A percentile compares a stretch with the other conserved stretches of the same genome.
Conservation (phyloP, 352 stramenopile species). For the Discostella stelligera region DNA sequence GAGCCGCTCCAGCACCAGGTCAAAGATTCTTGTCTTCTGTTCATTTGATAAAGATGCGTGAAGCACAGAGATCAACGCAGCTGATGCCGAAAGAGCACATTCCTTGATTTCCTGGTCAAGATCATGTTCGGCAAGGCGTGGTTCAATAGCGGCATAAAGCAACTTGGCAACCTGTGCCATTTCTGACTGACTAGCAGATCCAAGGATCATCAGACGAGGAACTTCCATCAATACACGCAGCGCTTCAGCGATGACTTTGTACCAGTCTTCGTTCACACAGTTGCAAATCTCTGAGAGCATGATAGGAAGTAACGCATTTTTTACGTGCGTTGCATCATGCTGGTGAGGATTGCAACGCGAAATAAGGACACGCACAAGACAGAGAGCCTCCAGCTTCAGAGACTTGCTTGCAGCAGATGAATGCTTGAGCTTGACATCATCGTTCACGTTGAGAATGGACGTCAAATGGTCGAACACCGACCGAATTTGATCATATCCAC, state of each 20-base stretch:
- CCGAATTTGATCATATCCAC: slow-evolving; percentile 66
- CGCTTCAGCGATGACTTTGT: slow-evolving; percentile 96
- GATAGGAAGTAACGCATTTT: slow-evolving; percentile 80
- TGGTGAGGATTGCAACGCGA: slow-evolving; percentile 71
- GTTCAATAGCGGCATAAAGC: slow-evolving; percentile 91
- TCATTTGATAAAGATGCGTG: slow-evolving; percentile 85
- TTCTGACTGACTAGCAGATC: slow-evolving; percentile 50
- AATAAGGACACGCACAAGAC: slow-evolving; percentile 91
- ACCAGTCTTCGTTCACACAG: slow-evolving; percentile 94
- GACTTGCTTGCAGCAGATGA: slow-evolving; percentile 84
- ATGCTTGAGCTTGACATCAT: slow-evolving; percentile 41
- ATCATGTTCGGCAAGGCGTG: slow-evolving; percentile 92
- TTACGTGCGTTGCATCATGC: slow-evolving; percentile 85
- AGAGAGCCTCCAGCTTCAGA: slow-evolving; percentile 93
- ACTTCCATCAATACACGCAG: slow-evolving; percentile 91
- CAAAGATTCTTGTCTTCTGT: slow-evolving; percentile 86
- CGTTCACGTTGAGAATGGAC: slow-evolving; percentile 83
- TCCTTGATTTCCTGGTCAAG: slow-evolving; percentile 99
- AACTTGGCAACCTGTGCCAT: slow-evolving; percentile 75
- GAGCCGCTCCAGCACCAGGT: slow-evolving; percentile 92
- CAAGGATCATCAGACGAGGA: slow-evolving; percentile 83
- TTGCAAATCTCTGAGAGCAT: slow-evolving; percentile 88
- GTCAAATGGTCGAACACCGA: slow-evolving; percentile 73
- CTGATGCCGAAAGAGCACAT: slow-evolving; percentile 88
- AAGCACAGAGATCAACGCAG: slow-evolving; percentile 80